Evolutionary conservation across 495 filamentous ascomycete species (phyloP).

Genomic region (Penicillium bovifimosum): DNA sequence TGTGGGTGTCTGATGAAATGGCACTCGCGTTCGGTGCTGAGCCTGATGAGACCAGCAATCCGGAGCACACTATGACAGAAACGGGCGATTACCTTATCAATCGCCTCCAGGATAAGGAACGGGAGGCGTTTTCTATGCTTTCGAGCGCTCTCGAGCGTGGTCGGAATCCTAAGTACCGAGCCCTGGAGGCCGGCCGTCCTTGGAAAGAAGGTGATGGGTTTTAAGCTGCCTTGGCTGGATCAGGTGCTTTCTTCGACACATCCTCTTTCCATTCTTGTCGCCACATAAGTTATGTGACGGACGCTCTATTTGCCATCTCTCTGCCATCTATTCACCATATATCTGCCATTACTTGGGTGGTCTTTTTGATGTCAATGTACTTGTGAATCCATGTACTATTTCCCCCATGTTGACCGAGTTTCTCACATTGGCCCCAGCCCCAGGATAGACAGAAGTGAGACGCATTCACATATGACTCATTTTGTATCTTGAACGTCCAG

Average conservation of each 20-base stretch:
- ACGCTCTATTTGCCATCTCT: slow-evolving; percentile 1
- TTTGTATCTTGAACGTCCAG: neutral
- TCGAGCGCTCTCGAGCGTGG: slow-evolving; percentile 47
- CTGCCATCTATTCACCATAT: neutral
- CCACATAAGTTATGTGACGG: neutral
- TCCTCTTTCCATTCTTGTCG: neutral
- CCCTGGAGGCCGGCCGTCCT: slow-evolving; percentile 45
- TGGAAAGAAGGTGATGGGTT: slow-evolving; percentile 53
- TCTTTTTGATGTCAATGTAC: neutral
- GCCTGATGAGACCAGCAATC: slow-evolving; percentile 24
- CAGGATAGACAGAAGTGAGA: neutral
- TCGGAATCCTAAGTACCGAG: slow-evolving; percentile 45
- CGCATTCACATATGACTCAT: neutral
- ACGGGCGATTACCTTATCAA: slow-evolving; percentile 11
- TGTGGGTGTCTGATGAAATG: slow-evolving; percentile 31
- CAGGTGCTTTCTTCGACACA: neutral
- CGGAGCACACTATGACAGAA: slow-evolving; percentile 24
- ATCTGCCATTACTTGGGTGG: neutral
- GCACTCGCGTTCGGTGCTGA: slow-evolving; percentile 29
- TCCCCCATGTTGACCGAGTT: neutral
- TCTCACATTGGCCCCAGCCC: neutral
- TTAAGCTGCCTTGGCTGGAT: slow-evolving; percentile 11
- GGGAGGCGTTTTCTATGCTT: slow-evolving; percentile 30
- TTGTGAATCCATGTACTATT: neutral
- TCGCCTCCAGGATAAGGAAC: slow-evolving; percentile 25